Percentiles rank a stretch among this genome's conserved stretches.
Conservation (phyloP, 768 basidiomycete species). For the Saitozyma sp. region DNA sequence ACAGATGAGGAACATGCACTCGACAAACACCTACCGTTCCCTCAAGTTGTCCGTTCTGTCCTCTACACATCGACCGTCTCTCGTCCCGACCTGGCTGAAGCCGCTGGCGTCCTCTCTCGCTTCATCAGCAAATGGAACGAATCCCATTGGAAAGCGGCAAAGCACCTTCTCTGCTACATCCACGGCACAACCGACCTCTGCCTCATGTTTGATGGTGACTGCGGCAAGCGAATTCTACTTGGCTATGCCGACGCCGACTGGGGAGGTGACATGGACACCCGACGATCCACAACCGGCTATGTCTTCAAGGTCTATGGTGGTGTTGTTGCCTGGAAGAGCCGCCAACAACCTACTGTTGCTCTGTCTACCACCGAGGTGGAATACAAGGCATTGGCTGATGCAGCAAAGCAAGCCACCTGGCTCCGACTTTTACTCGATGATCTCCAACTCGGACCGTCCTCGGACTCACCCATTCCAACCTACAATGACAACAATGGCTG, state of each 20-base stretch:
- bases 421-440: too few relatives aligned
- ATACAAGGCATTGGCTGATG: too few relatives aligned
- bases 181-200: slow-evolving; percentile 43
- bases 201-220: slow-evolving; percentile 41
- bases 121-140: slow-evolving; percentile 52
- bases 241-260: slow-evolving; percentile 52
- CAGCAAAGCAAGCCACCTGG: too few relatives aligned
- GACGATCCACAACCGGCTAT: slow-evolving; percentile 52
- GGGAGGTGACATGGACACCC: slow-evolving; percentile 36
- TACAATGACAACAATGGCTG: too few relatives aligned
- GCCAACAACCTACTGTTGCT: slow-evolving; percentile 8
- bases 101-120: slow-evolving; percentile 28
- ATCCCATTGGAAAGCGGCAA: slow-evolving; percentile 36
- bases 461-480: too few relatives aligned
- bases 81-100: slow-evolving; percentile 35
- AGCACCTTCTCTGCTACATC: slow-evolving; percentile 56
- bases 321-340: slow-evolving; percentile 1
- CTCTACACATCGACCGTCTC: slow-evolving; percentile 13
- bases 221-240: slow-evolving; percentile 12
- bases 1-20: slow-evolving; percentile 15
- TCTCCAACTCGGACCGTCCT: too few relatives aligned
- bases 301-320: slow-evolving; percentile 48
- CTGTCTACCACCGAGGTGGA: slow-evolving; percentile 56
- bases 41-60: background rate
- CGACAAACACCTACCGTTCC: slow-evolving; percentile 14